Base-by-base conservation (phyloP, 1,284 basidiomycete species). In the Rhodotorula sp. region DNA sequence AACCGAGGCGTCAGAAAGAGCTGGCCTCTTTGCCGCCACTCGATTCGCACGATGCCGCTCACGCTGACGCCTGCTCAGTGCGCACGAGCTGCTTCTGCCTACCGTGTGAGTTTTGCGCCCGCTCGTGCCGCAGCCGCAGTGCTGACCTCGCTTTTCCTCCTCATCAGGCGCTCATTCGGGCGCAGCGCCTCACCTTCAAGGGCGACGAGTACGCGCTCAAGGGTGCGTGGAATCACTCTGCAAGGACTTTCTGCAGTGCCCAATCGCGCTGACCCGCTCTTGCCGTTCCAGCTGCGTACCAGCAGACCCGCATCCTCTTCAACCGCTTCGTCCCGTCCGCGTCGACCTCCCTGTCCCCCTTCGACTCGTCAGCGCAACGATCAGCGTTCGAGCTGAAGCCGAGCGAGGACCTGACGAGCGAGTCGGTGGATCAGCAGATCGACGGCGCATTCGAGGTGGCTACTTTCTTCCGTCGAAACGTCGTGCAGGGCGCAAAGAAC, bases 281-380 rank as follows among this genome's bases (percentile, higher is more conserved):
- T 23, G 1, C 4, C 17, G 13, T 10, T 3, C 25, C 67, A 76
- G 75, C 68, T 27, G 73, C 73, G 0, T 71, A 74, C 66, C 66
- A 62, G 12, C 75, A 76, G 62, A 74, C 75, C 46, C 75, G 75
- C 61, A 54, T 70, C 54, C 61, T 76, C 54, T 74, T 76, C 65
- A 50, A 50, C 61, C 72, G 68, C 27, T 72, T 76, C 73, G 66
- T 71, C 34, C 75, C 73, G 10, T 76, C 75, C 7, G 61, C 73
- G 7, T 74, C 72, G 3, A 61, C 70, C 17, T 52, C 69, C 25
- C 12, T 52, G 7, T 67, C 74, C 21, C 54, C 71, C 12, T 66
- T 65, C 61, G 9, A 48, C 12, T 45, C 62, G 42, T 59, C 60
- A n/a, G n/a, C 61, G 44, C 19, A 21, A 45, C 53, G 4, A 52